phyloP scores from a whole-genome alignment of 768 basidiomycete genomes.

The Erythrobasidium yunnanense region DNA sequence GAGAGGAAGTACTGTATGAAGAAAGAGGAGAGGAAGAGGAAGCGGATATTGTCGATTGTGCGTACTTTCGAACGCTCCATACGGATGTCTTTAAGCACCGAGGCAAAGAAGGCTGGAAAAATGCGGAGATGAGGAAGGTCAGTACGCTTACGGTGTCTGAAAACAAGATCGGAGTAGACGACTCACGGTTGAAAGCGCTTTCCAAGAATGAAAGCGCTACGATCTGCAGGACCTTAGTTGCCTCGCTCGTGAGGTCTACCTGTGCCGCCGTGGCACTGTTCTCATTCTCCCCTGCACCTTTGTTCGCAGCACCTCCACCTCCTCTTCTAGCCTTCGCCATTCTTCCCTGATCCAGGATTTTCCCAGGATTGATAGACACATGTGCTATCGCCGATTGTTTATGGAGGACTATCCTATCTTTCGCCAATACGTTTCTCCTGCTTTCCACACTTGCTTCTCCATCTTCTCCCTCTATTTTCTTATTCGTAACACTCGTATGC shows the following conservation, averaged over 20 bases:
- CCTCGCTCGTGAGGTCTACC: constrained; percentile 36
- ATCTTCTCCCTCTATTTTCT: too few relatives aligned
- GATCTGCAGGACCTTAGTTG: constrained; percentile 49
- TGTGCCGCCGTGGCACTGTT: constrained; percentile 44
- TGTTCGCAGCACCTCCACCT: too few relatives aligned
- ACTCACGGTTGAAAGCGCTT: constrained; percentile 78
- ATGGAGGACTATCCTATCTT: constrained; percentile 56
- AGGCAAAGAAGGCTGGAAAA: constrained; percentile 66
- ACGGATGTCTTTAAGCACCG: constrained; percentile 81
- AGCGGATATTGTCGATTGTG: constrained; percentile 85
- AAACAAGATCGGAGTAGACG: neutral
- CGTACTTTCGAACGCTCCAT: constrained; percentile 82
- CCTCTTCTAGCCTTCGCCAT: too few relatives aligned
- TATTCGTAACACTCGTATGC: constrained; percentile 28
- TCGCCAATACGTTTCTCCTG: too few relatives aligned
- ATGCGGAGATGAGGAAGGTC: neutral
- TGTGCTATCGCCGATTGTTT: constrained; percentile 66
- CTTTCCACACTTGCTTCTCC: too few relatives aligned
- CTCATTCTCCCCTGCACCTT: constrained; percentile 47
- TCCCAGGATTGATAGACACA: constrained; percentile 49
- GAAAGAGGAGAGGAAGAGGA: constrained; percentile 80
- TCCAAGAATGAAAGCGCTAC: constrained; percentile 65
- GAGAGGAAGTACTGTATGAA: constrained; percentile 78
- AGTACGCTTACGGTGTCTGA: neutral
- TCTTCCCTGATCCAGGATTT: constrained; percentile 59